Evolutionary conservation across 1,139 yeast species (phyloP).

Genomic region (Saccharomycopsis hybrid): DNA sequence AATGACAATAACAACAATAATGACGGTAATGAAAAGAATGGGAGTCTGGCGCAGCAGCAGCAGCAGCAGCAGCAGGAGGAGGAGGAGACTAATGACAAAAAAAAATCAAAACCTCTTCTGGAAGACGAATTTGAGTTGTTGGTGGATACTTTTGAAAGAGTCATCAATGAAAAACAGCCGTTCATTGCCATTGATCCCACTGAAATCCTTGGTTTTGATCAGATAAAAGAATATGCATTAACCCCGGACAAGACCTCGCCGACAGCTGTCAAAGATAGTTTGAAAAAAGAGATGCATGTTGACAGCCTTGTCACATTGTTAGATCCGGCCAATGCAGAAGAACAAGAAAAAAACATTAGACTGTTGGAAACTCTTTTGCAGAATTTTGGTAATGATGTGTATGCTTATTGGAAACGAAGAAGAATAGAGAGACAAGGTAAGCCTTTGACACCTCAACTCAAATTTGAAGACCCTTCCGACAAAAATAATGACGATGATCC

Average conservation of each 20-base stretch:
- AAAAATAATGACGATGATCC: slow-evolving; percentile 87
- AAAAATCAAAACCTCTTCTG: slow-evolving; percentile 35
- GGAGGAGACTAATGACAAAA: no score
- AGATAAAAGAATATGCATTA: slow-evolving; percentile 46
- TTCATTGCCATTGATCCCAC: slow-evolving; percentile 79
- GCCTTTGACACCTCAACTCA: slow-evolving; percentile 64
- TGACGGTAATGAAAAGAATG: no score
- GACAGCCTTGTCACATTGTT: slow-evolving; percentile 36
- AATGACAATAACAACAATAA: slow-evolving; percentile 29
- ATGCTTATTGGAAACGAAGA: slow-evolving; percentile 76
- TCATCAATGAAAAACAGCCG: slow-evolving; percentile 78
- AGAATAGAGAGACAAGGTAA: slow-evolving; percentile 68
- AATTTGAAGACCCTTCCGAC: slow-evolving; percentile 82
- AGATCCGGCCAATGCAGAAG: slow-evolving; percentile 37
- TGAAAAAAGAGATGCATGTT: slow-evolving; percentile 31
- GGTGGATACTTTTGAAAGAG: slow-evolving; percentile 66
- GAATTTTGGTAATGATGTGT: slow-evolving; percentile 59
- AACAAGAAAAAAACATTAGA: slow-evolving; percentile 32
- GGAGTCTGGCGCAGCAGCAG: no score
- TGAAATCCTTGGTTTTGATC: slow-evolving; percentile 65
- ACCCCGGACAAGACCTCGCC: slow-evolving; percentile 29
- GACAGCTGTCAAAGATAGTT: slow-evolving; percentile 28
- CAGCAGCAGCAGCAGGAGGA: no score
- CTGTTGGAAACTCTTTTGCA: slow-evolving; percentile 49
- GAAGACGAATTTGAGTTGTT: slow-evolving; percentile 85